phyloP scores from a whole-genome alignment of 768 basidiomycete species.

The Amanita fuliginea region DNA sequence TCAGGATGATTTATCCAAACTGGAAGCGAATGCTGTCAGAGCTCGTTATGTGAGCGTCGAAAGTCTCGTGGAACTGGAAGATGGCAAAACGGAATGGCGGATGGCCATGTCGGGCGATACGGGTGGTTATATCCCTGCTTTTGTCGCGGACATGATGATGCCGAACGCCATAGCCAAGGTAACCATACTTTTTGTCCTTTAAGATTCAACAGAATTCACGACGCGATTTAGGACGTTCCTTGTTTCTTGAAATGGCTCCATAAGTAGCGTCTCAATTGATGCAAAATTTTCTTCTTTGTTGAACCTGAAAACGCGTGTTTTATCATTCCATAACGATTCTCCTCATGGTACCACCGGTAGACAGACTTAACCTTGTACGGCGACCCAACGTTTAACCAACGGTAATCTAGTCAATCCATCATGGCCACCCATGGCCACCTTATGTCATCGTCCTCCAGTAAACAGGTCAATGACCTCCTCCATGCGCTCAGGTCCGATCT shows the following conservation, averaged over 20 bases:
- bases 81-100: conserved; percentile 63
- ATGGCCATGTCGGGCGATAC: conserved; percentile 73
- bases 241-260: conserved; percentile 63
- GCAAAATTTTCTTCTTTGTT: background rate
- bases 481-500: conserved; percentile 37
- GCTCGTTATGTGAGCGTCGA: conserved; percentile 68
- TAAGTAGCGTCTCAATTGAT: conserved; percentile 2
- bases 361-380: too few relatives aligned
- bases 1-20: conserved; percentile 44
- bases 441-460: background rate
- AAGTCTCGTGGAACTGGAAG: conserved; percentile 46
- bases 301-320: background rate
- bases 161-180: conserved; percentile 54
- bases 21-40: conserved; percentile 54
- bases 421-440: background rate
- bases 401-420: background rate
- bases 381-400: background rate
- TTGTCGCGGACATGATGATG: conserved; percentile 51
- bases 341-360: too few relatives aligned
- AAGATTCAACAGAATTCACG: background rate
- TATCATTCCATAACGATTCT: background rate
- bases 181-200: conserved; percentile 9
- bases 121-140: conserved; percentile 58
- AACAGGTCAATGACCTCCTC: conserved; percentile 34
- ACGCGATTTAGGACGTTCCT: conserved; percentile 47